phyloP scores from a whole-genome alignment of 176 grass and related monocot species.

The Ananas comosus region DNA sequence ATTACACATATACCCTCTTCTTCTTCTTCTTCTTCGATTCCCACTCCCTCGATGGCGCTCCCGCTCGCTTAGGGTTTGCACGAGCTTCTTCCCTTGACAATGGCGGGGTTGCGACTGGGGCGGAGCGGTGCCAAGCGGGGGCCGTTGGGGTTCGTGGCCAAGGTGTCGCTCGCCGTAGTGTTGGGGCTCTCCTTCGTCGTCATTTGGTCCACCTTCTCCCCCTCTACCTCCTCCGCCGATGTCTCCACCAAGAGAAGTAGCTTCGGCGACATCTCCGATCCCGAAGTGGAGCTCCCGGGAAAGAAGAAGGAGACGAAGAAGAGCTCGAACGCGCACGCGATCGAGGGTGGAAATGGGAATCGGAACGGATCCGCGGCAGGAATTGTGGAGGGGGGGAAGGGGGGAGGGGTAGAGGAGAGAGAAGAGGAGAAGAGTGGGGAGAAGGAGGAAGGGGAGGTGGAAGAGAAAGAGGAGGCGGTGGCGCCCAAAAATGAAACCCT shows the following conservation, averaged over 20 bases:
- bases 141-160: constrained; percentile 59
- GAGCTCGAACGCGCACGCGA: constrained; percentile 26
- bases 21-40: too few relatives aligned
- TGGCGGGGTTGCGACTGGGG: constrained; percentile 42
- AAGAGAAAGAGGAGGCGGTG: constrained; percentile 33
- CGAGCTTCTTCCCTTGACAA: constrained; percentile 20
- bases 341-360: constrained; percentile 26
- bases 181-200: constrained; percentile 76
- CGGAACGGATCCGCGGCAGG: constrained; percentile 8
- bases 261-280: constrained; percentile 49
- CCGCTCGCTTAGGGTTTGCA: neutral
- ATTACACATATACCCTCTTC: too few relatives aligned
- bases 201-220: constrained; percentile 63
- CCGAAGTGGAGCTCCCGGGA: constrained; percentile 7
- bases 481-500: constrained; percentile 11
- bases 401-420: constrained; percentile 19
- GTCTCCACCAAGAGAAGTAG: constrained; percentile 61
- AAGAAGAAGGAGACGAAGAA: constrained; percentile 21
- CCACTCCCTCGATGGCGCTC: constrained; percentile 1
- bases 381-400: constrained; percentile 19
- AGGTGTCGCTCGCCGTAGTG: constrained; percentile 63
- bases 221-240: constrained; percentile 45
- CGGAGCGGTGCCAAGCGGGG: constrained; percentile 33
- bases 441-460: constrained; percentile 1
- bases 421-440: constrained; percentile 30